Percentiles rank a stretch among this genome's conserved stretches.
Conservation (phyloP, 2,329 filamentous ascomycete species). For the Penicillium verrucosum region DNA sequence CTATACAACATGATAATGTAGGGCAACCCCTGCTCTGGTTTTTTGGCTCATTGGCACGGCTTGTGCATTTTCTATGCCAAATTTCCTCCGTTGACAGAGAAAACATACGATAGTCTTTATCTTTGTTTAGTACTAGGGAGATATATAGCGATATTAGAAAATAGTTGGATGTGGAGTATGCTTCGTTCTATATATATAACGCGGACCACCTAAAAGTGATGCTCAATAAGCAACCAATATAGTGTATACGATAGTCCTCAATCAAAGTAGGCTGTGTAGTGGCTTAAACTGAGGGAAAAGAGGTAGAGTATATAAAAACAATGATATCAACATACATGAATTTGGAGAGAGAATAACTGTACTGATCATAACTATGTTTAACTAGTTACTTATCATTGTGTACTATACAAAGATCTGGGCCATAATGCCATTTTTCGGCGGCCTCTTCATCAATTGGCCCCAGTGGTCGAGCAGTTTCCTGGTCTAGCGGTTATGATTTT, state of each 20-base stretch:
- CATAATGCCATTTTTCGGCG: background rate
- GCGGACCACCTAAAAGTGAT: background rate
- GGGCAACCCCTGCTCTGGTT: background rate
- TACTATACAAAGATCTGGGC: fast-evolving
- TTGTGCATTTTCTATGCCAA: background rate
- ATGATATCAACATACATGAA: too few relatives aligned
- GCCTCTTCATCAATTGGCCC: background rate
- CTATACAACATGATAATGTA: background rate
- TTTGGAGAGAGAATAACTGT: background rate
- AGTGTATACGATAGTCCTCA: too few relatives aligned
- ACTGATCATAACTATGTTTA: too few relatives aligned
- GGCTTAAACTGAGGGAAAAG: background rate
- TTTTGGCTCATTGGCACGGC: background rate
- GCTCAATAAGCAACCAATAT: background rate
- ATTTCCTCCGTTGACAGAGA: background rate
- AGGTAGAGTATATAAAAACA: background rate
- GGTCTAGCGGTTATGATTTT: slow-evolving; percentile 8
- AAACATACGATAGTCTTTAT: background rate
- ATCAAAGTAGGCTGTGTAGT: background rate
- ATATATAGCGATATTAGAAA: too few relatives aligned
- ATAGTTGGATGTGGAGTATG: background rate
- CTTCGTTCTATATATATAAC: background rate
- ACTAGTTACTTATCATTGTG: too few relatives aligned
- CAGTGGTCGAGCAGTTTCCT: slow-evolving; percentile 4
- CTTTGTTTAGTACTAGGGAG: too few relatives aligned